These are phyloP conservation scores for Bipolaris zeicola DNA, from an alignment of 2,329 filamentous ascomycete genomes.

Conservation along the genomic window DNA sequence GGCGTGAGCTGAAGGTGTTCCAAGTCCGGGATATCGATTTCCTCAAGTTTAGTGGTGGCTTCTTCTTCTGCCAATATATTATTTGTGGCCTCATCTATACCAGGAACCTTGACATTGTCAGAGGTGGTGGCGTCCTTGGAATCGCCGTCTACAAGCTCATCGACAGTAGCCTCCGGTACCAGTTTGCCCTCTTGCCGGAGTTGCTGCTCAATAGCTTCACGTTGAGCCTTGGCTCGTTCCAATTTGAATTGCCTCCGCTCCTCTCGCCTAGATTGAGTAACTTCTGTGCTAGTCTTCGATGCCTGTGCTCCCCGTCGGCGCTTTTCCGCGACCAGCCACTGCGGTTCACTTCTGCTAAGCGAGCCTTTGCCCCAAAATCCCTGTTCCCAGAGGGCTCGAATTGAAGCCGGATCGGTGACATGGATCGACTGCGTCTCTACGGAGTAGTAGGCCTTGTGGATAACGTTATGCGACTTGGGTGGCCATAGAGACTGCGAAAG, in stretches of 20 bases:
- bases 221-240: conserved; percentile 86
- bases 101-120: conserved; percentile 21
- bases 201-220: conserved; percentile 79
- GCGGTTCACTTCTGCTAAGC: conserved; percentile 91
- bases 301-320: conserved; percentile 69
- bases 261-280: conserved; percentile 75
- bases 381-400: conserved; percentile 89
- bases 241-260: conserved; percentile 86
- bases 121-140: conserved; percentile 23
- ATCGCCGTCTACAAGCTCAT: conserved; percentile 41
- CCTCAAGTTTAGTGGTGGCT: conserved; percentile 4
- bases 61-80: conserved; percentile 12
- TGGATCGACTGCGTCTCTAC: conserved; percentile 80
- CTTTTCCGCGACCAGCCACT: conserved; percentile 85
- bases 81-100: conserved; percentile 18
- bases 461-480: conserved; percentile 66
- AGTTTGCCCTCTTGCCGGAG: conserved; percentile 60
- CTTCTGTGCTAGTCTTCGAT: conserved; percentile 77
- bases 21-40: conserved; percentile 49
- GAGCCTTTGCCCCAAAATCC: conserved; percentile 97
- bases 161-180: conserved; percentile 27
- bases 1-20: conserved; percentile 92
- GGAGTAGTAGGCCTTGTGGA: conserved; percentile 81
- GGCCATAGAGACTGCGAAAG: conserved; percentile 71
- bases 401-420: conserved; percentile 74